Evolutionary conservation across 2,329 filamentous ascomycete species (phyloP).

Genomic region (Botrytis fabae): DNA sequence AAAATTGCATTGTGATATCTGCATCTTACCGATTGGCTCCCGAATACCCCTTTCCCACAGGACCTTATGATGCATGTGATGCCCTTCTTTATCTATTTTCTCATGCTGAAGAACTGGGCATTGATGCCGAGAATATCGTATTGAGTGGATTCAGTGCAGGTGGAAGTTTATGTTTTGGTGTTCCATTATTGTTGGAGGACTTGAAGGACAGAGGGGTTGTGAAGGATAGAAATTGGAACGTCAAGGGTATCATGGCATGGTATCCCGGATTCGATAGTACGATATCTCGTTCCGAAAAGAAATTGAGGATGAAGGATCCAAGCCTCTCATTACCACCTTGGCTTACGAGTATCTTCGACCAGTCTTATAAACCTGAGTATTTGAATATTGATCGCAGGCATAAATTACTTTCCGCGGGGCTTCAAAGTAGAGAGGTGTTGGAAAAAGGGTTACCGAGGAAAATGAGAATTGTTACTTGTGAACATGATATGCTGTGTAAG

Average conservation of each 20-base stretch:
- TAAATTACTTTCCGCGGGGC: constrained; percentile 22
- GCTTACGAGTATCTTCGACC: constrained; percentile 26
- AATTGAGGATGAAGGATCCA: constrained; percentile 7
- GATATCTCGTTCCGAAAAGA: constrained; percentile 19
- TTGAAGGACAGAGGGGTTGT: constrained; percentile 13
- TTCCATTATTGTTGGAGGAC: constrained; percentile 25
- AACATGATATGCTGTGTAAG: constrained; percentile 30
- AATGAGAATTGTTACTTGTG: constrained; percentile 33
- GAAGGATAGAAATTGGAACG: not conserved
- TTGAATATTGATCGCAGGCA: constrained; percentile 25
- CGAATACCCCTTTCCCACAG: constrained; percentile 48
- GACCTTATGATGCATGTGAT: constrained; percentile 49
- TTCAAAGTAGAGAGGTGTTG: constrained; percentile 30
- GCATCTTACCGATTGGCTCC: constrained; percentile 49
- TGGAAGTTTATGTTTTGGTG: constrained; percentile 35
- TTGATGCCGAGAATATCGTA: constrained; percentile 40
- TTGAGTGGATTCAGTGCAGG: constrained; percentile 51
- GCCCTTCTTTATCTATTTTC: constrained; percentile 44
- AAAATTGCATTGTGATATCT: constrained; percentile 45
- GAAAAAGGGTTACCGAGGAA: constrained; percentile 29
- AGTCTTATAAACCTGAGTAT: constrained; percentile 26
- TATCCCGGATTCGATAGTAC: constrained; percentile 25
- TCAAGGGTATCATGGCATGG: constrained; percentile 14
- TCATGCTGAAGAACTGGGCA: constrained; percentile 27
- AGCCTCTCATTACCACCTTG: not conserved